phyloP scores from a whole-genome alignment of 441 rosid species.

The Iberis amara region DNA sequence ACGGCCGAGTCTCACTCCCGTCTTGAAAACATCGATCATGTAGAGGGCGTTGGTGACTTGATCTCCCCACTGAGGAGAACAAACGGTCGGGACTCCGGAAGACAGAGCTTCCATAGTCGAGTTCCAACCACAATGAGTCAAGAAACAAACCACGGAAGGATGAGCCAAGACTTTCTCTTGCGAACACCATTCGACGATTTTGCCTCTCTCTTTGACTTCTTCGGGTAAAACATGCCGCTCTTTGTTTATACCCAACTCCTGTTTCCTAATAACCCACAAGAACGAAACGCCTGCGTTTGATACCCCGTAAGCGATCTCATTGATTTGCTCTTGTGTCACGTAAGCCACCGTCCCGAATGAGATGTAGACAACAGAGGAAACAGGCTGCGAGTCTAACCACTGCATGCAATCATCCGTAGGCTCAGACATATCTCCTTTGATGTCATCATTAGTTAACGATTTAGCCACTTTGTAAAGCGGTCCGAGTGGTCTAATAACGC shows the following conservation, averaged over 20 bases:
- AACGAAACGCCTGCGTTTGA: conserved; percentile 46
- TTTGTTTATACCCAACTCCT: conserved; percentile 25
- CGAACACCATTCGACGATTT: conserved; percentile 62
- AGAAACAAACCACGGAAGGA: conserved; percentile 54
- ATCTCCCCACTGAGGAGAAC: conserved; percentile 86
- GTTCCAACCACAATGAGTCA: conserved; percentile 91
- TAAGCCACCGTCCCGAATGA: conserved; percentile 61
- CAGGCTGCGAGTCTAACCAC: conserved; percentile 62
- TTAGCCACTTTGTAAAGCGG: conserved; percentile 52
- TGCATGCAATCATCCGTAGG: conserved; percentile 46
- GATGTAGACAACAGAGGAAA: conserved; percentile 59
- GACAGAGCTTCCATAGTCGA: conserved; percentile 69
- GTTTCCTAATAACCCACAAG: conserved; percentile 64
- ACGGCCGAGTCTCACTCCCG: conserved; percentile 59
- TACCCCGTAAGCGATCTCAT: conserved; percentile 62
- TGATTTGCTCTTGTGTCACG: conserved; percentile 54
- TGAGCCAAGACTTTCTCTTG: conserved; percentile 70
- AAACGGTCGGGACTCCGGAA: conserved; percentile 54
- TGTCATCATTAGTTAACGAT: conserved; percentile 23
- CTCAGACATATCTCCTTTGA: conserved; percentile 27
- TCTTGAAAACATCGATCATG: conserved; percentile 53
- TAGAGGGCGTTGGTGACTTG: conserved; percentile 71
- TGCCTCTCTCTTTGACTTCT: conserved; percentile 58
- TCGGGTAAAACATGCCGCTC: conserved; percentile 44
- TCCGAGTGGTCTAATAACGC: conserved; percentile 50